These are phyloP conservation scores for Candida verbasci DNA, from an alignment of 805 yeast species.

Conservation along the genomic window DNA sequence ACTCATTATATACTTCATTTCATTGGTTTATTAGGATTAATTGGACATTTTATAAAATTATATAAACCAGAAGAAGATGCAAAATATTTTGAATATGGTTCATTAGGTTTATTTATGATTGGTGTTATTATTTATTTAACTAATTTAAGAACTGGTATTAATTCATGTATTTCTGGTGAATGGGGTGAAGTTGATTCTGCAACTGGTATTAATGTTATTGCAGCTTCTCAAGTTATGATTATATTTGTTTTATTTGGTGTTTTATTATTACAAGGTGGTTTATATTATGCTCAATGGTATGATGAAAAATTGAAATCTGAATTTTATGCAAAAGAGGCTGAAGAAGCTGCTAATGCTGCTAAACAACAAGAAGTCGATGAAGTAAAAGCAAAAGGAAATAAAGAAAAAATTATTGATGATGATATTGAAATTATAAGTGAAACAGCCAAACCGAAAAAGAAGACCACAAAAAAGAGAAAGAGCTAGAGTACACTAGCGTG, in stretches of 20 bases:
- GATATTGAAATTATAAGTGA: slow-evolving; percentile 11
- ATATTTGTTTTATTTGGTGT: slow-evolving; percentile 71
- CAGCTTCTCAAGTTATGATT: slow-evolving; percentile 80
- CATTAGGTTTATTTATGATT: slow-evolving; percentile 67
- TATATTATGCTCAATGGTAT: slow-evolving; percentile 79
- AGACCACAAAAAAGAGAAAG: slow-evolving; percentile 7
- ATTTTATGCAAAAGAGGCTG: slow-evolving; percentile 27
- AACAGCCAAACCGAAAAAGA: slow-evolving; percentile 11
- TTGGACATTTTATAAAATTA: slow-evolving; percentile 72
- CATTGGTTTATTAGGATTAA: slow-evolving; percentile 59
- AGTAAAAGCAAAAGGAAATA: slow-evolving; percentile 9
- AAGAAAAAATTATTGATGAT: slow-evolving; percentile 2
- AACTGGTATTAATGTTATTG: slow-evolving; percentile 87
- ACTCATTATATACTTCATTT: slow-evolving; percentile 61
- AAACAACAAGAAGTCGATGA: slow-evolving; percentile 10
- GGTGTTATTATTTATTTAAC: slow-evolving; percentile 79
- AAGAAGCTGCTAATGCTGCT: slow-evolving; percentile 15
- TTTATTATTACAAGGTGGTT: slow-evolving; percentile 79
- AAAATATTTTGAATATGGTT: slow-evolving; percentile 85
- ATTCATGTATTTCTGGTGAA: slow-evolving; percentile 60
- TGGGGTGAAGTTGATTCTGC: slow-evolving; percentile 93
- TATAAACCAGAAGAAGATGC: slow-evolving; percentile 85
- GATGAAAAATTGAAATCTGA: slow-evolving; percentile 30
- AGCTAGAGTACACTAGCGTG: too few species aligned
- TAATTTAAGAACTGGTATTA: slow-evolving; percentile 77